phyloP scores from a whole-genome alignment of 1,139 yeast genomes.

The Candida sp. region DNA sequence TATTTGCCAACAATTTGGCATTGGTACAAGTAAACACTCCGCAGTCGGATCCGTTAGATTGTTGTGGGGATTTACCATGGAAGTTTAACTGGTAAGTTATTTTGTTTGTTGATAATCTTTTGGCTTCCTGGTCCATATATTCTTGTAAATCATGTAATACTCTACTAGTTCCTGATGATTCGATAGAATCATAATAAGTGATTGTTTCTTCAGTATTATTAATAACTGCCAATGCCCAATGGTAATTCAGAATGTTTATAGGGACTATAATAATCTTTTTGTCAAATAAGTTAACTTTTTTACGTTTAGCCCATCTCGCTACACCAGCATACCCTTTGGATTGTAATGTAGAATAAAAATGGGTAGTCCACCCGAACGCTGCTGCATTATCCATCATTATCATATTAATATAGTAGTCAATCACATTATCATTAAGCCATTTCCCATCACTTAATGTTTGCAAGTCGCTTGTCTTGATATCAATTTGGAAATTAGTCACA shows the following conservation, averaged over 20 bases:
- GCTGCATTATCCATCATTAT: conserved; percentile 39
- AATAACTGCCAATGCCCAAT: conserved; percentile 90
- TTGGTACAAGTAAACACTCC: conserved; percentile 91
- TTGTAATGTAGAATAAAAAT: conserved; percentile 73
- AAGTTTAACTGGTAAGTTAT: conserved; percentile 30
- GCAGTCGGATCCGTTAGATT: conserved; percentile 88
- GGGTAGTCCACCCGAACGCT: conserved; percentile 80
- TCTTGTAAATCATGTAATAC: conserved; percentile 53
- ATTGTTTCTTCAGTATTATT: conserved; percentile 59
- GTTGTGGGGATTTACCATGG: conserved; percentile 68
- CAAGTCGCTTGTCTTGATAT: conserved; percentile 64
- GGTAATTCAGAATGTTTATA: conserved; percentile 75
- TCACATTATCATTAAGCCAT: conserved; percentile 92
- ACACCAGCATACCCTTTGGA: conserved; percentile 79
- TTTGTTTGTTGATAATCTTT: conserved; percentile 36
- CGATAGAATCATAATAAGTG: conserved; percentile 74
- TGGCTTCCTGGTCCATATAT: conserved; percentile 60
- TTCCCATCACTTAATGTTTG: conserved; percentile 63
- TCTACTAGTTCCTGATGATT: conserved; percentile 42
- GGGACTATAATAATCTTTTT: conserved; percentile 76
- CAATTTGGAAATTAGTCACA: conserved; percentile 42
- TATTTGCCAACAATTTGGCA: conserved; percentile 57
- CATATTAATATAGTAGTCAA: conserved; percentile 74
- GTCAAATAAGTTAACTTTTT: conserved; percentile 64
- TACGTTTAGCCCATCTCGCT: conserved; percentile 85